Base-by-base conservation (phyloP, 805 yeast genomes). In the Ogataea thermomethanolica region DNA sequence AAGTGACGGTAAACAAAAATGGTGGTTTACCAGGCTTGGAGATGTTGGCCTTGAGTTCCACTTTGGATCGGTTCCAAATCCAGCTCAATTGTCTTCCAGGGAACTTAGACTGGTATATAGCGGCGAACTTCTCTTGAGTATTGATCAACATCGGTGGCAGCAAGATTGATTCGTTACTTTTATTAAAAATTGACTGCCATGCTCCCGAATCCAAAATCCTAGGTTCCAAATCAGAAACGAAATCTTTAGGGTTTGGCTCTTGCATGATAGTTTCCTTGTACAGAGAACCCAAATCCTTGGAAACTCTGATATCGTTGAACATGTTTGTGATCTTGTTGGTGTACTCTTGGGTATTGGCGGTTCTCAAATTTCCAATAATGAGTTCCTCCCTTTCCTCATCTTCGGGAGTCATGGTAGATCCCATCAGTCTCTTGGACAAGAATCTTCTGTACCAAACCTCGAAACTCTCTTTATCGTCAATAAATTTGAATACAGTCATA, bases 31-130 rank as follows among this genome's bases (percentile, higher is more conserved):
- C 90, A 26, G 84, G 81, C 51, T 82, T 81, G 5, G 91, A 76
- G 47, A 89, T 73, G 58, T 87, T 84, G 8, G 95, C 95, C 62
- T 82, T 85, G 42, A 93, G 65, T 61, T 93, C 99, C 45, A 95
- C 93, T 61, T 91, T 84, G 33, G 95, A 87, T 58, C 87, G 79
- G 54, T 88, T 84, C 97, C 97, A 93, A 44, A 91, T 74, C 99
- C 99, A 93, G 57, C 86, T 84, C 53, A 93, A 74, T 49, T 87
- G 80, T 62, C 98, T 76, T 9, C 97, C 97, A 46, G 71, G 77
- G 62, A 91, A 97, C 54, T 84, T 82, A 25, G 71, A 67, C 30
- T 76, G 71, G 62, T 91, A 95, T 44, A 84, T 71, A 29, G 74
- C 71, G 41, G 79, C 79, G 40, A 91, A 79, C 39, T 76, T 76